Base-by-base conservation (phyloP, 352 stramenopile genomes). In the Globisporangium camurandrum region DNA sequence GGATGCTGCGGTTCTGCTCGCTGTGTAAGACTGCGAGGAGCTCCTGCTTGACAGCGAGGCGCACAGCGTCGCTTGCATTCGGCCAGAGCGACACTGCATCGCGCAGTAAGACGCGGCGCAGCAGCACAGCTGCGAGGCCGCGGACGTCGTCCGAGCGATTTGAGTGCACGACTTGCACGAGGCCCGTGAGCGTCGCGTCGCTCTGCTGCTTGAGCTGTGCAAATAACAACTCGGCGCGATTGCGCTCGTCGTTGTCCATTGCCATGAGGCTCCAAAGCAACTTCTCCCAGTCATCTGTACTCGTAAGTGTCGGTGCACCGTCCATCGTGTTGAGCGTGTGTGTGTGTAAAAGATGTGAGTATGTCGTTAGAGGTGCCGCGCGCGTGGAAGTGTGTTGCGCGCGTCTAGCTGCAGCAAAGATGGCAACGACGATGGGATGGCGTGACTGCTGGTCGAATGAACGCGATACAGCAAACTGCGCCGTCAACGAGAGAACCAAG, bases 1-100 rank as follows among this genome's bases (percentile, higher is more conserved):
- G 76, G 57, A 93, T 90, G 53, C 81, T 81, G 43, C 73, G 71
- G 56, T 92, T 82, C 38, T 62, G 47, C 51, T 92, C 80, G 34
- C 50, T 56, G 42, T 66, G 63, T 12, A 93, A 65, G 52, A 89
- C 69, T 3, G 65, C 63, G 38, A 93, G 62, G 46, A 93, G 63
- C 54, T 85, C 59, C 12, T 49, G 50, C 65, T 93, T 90, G 40
- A 93, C 61, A 11, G 49, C 53, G 3, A 40, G 36, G 8, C 72
- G 76, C 40, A 77, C 76, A 9, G 49, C 44, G 2, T 72, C 64
- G 2, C 62, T 75, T 12, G 76, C 81, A 14, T 76, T 57, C 14
- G 74, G 75, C 81, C 81, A 93, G 7, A 93, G 67, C 38, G 76
- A 89, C 30, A 90, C 76, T 10, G 77, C 67, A 54, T 93, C 82